Evolutionary conservation across 2,329 filamentous ascomycete species (phyloP).

Genomic region (Drechslera avenae): DNA sequence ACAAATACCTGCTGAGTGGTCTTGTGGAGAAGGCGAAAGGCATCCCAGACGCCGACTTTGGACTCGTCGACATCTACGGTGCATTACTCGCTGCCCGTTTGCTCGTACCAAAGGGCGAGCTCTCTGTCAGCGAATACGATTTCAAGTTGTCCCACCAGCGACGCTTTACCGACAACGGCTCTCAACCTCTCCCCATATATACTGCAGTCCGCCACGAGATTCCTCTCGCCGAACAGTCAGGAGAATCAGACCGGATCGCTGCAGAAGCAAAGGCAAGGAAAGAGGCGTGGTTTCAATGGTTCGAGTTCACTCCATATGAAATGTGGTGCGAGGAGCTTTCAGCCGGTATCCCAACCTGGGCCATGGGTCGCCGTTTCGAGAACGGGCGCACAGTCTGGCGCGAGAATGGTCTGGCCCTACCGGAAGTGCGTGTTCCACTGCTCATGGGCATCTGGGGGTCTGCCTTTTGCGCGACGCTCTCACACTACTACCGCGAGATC

Average conservation of each 20-base stretch:
- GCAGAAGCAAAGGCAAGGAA: slow-evolving; percentile 55
- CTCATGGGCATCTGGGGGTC: slow-evolving; percentile 95
- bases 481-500: slow-evolving; percentile 94
- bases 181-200: slow-evolving; percentile 90
- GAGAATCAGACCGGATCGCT: slow-evolving; percentile 42
- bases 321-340: slow-evolving; percentile 92
- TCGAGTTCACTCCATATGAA: slow-evolving; percentile 87
- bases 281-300: slow-evolving; percentile 97
- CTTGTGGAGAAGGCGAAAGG: slow-evolving; percentile 91
- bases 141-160: slow-evolving; percentile 91
- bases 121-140: slow-evolving; percentile 75
- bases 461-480: slow-evolving; percentile 93
- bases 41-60: slow-evolving; percentile 78
- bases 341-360: slow-evolving; percentile 94
- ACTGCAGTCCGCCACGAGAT: slow-evolving; percentile 96
- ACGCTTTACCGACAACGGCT: slow-evolving; percentile 74
- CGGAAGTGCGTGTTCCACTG: slow-evolving; percentile 81
- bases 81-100: slow-evolving; percentile 82
- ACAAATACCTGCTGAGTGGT: slow-evolving; percentile 86
- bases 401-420: slow-evolving; percentile 71
- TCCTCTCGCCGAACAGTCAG: slow-evolving; percentile 63
- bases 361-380: slow-evolving; percentile 81
- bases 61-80: slow-evolving; percentile 92
- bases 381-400: slow-evolving; percentile 69
- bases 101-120: slow-evolving; percentile 83